A percentile compares a stretch with the other conserved stretches of the same genome.
These are phyloP conservation scores for Alnus rubra DNA, from an alignment of 306 rosid genomes.

Conservation along the genomic window DNA sequence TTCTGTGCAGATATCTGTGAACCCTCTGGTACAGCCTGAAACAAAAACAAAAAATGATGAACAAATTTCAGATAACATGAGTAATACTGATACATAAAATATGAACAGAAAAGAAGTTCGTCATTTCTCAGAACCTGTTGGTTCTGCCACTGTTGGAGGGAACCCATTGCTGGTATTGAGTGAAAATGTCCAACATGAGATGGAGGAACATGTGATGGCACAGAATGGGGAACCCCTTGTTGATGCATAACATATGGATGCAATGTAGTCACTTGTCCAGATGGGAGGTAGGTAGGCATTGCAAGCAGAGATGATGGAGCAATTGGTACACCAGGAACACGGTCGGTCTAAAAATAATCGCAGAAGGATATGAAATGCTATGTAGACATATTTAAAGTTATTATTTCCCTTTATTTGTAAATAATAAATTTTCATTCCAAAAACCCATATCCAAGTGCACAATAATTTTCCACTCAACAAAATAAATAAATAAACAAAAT, in stretches of 20 bases:
- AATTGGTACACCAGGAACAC: constrained; percentile 60
- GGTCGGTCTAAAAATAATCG: constrained; percentile 56
- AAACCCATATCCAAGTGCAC: neutral
- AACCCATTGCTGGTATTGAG: constrained; percentile 62
- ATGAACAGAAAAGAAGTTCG: constrained; percentile 13
- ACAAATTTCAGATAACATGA: neutral
- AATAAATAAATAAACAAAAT: neutral
- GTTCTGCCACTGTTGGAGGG: constrained; percentile 87
- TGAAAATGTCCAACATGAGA: constrained; percentile 85
- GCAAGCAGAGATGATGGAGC: constrained; percentile 83
- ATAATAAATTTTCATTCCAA: neutral
- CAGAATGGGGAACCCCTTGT: constrained; percentile 75
- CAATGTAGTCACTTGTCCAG: constrained; percentile 79
- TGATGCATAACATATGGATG: constrained; percentile 92
- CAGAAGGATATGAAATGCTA: constrained; percentile 9
- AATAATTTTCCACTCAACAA: neutral
- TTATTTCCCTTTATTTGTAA: neutral
- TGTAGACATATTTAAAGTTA: neutral
- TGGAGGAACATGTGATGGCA: constrained; percentile 73
- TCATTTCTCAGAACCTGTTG: constrained; percentile 59
- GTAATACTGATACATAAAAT: neutral
- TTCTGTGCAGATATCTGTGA: constrained; percentile 56
- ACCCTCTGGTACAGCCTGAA: constrained; percentile 63
- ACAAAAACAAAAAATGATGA: constrained; percentile 23
- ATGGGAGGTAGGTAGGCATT: constrained; percentile 86